Evolutionary conservation across 169 alveolate species (phyloP), one percentile per base, ranked within the genome.

Genomic region (Plasmodium fragile): DNA sequence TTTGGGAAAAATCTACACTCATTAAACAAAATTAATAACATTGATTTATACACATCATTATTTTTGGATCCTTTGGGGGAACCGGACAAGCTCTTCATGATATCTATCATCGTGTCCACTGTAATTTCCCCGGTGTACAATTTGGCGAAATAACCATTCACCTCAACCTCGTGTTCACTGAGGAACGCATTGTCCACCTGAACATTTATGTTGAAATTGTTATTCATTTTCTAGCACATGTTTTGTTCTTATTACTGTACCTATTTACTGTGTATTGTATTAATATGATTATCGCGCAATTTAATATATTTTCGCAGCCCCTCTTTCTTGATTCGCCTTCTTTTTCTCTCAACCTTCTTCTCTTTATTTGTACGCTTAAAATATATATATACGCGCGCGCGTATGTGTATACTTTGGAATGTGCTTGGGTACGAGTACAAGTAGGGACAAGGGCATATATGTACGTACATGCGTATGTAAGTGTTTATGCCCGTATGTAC

Each of bases 1-100:
- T 97, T 97, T 6, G 98, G 98, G 95, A 95, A 97, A 77, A 96
- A 97, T 65, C 97, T 92, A 83, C 98, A 97, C 92, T 97, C 98
- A 95, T 95, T 96, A 81, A 97, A 96, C 65, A 97, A 41, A 11
- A 97, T 96, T 77, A 96, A 93, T 43, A 97, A 95, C 97, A 96
- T 96, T 22, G 96, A 87, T 94, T 95, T 94, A 94, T 94, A 96
- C 28, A 93, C 92, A 30, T 94, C 95, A 82, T 83, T 75, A 82
- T 96, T 95, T 43, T 95, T 73, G n/a, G 97, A 96, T 18, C 93
- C 97, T 52, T 91, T 83, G 53, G 97, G 97, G 69, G 95, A 92
- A 22, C 69, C 34, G 39, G 95, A 95, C 79, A 96, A 80, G 82
- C 73, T 87, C 34, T 92, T 95, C 97, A 96, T 94, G 69, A 96